These are phyloP conservation scores for Chlamydomonas sphaeroides DNA, from an alignment of 139 green algal genomes.

Conservation along the genomic window DNA sequence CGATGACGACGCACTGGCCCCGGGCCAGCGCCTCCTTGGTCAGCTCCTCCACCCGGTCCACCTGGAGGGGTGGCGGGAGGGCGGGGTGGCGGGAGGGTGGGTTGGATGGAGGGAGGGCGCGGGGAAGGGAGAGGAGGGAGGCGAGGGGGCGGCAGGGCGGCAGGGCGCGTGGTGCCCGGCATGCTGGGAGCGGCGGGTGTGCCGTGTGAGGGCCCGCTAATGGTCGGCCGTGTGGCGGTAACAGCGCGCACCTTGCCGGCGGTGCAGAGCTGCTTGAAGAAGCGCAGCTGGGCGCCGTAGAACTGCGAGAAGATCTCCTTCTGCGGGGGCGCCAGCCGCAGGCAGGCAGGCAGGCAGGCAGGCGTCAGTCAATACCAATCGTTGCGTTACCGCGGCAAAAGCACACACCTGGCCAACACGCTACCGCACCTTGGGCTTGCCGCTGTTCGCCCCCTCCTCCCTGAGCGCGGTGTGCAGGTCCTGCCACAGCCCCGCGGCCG, in stretches of 20 bases:
- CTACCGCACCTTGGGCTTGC: no score
- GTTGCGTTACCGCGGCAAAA: no score
- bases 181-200: no score
- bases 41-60: constrained; percentile 46
- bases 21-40: constrained; percentile 55
- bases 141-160: no score
- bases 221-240: no score
- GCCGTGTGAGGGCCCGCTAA: no score
- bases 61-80: neutral
- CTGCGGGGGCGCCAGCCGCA: no score
- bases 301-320: constrained; percentile 41
- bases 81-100: neutral
- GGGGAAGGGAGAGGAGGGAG: neutral
- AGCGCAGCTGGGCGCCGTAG: constrained; percentile 77
- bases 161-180: no score
- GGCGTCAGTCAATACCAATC: no score
- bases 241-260: constrained; percentile 78
- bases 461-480: constrained; percentile 21
- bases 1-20: constrained; percentile 76
- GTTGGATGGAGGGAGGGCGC: neutral
- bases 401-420: no score
- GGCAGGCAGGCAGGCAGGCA: no score
- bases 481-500: constrained; percentile 50
- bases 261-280: constrained; percentile 86
- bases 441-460: no score